Percentiles rank a stretch among this genome's conserved stretches.
Evolutionary conservation across 1,139 yeast species (phyloP).

Genomic region (Scheffersomyces insectosa): DNA sequence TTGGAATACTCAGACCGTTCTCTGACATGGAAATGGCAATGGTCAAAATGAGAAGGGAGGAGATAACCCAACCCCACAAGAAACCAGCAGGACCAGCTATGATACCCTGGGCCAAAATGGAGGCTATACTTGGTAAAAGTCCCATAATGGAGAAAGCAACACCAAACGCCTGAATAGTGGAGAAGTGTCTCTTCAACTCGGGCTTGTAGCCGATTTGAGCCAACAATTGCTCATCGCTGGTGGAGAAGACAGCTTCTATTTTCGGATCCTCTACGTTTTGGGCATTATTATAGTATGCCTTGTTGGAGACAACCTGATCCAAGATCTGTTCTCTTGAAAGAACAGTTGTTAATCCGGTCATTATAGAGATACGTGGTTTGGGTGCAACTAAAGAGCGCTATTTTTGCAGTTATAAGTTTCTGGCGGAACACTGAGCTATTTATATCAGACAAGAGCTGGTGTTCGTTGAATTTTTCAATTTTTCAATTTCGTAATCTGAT

Average conservation of each 20-base stretch:
- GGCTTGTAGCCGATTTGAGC: slow-evolving; percentile 43
- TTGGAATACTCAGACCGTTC: slow-evolving; percentile 65
- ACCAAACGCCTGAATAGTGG: slow-evolving; percentile 49
- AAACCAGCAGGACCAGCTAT: slow-evolving; percentile 56
- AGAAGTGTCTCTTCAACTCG: slow-evolving; percentile 45
- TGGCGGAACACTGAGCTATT: no score
- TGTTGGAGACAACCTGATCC: slow-evolving; percentile 25
- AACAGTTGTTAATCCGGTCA: slow-evolving; percentile 10
- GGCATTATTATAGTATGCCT: slow-evolving; percentile 23
- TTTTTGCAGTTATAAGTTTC: no score
- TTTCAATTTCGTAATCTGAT: no score
- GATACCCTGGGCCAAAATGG: slow-evolving; percentile 21
- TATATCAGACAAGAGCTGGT: no score
- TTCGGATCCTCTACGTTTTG: slow-evolving; percentile 32
- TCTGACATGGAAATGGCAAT: slow-evolving; percentile 69
- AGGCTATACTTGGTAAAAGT: slow-evolving; percentile 46
- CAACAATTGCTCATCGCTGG: slow-evolving; percentile 11
- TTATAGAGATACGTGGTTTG: no score
- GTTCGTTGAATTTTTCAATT: no score
- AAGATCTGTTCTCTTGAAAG: slow-evolving; percentile 26
- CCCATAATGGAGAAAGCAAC: slow-evolving; percentile 58
- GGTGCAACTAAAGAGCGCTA: no score
- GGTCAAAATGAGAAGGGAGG: slow-evolving; percentile 54
- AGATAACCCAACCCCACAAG: slow-evolving; percentile 72
- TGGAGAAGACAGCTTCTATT: slow-evolving; percentile 15